Evolutionary conservation across 805 yeast genomes (phyloP), one percentile per base, ranked within the genome.

Genomic region (Ogataea parapolymorpha): DNA sequence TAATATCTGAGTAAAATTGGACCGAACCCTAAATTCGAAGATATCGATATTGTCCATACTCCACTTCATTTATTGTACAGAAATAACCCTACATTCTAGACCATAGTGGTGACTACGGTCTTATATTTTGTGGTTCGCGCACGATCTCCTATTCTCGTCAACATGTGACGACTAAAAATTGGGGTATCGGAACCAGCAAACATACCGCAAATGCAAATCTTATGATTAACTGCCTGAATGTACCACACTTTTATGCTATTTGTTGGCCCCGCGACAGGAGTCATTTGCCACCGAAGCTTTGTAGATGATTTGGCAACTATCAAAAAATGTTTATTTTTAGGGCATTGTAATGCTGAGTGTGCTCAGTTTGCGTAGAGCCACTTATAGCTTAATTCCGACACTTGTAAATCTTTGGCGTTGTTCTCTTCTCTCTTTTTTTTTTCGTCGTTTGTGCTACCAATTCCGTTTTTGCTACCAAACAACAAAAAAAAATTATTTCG

Each of bases 391-490:
- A 20, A 20, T 20, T 20, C 9, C 22, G 22, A 6, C 7, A 8
- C 9, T 2, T 20, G 8, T 20, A 20, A 7, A 20, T 20, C 22
- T 8, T 7, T 20, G 7, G 22, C 9, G 22, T 6, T 20, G 14
- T 25, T 25, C 8, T 25, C 14, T 25, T 12, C 6, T n/a, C 27
- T 11, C 27, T 12, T 10, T 25, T 32, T 32, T 17, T 33, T 30
- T 27, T 16, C 16, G 33, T 30, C 39, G 25, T 22, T 27, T 18
- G 16, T 37, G 43, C 43, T 40, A 40, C 43, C 43, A 40, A 26
- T 29, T 35, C 35, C 22, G 43, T 30, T 35, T 29, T 40, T 29
- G 43, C 43, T 40, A 40, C 43, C 43, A 40, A 26, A 25, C 14
- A 17, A 32, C 35, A 40, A 34, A 39, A 40, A 40, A 40, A 40